Evolutionary conservation across 257 asterid species (phyloP), one percentile per base, ranked within the genome.

Genomic region (Craterostigma plantagineum): DNA sequence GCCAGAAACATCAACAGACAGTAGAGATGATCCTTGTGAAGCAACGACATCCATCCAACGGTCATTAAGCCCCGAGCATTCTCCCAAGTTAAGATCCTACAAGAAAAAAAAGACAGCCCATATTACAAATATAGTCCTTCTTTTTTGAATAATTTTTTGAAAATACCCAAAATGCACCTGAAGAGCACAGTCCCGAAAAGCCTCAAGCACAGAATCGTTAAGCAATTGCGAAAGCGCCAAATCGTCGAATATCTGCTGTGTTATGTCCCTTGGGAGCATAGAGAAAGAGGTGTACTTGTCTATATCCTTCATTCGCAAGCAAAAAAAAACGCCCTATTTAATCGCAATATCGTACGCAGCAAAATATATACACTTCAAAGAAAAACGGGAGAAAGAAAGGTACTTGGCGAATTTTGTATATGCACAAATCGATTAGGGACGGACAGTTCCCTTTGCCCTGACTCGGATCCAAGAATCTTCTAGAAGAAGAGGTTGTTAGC

Each of bases 151-250:
- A n/a, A n/a, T n/a, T n/a, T n/a, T n/a, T n/a, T n/a, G n/a, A n/a
- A n/a, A n/a, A n/a, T n/a, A n/a, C n/a, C n/a, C n/a, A 44, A 38
- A 44, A 34, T 52, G 2, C 65, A 87, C 99, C 99, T 91, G 85
- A 62, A 91, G 93, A 58, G 90, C 91, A 67, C 96, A 90, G 55
- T 90, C 99, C 44, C 96, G 71, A 59, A 90, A 90, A 46, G 91
- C 91, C 59, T 83, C 84, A 9, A 90, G 73, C 43, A 54, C 55
- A 35, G 65, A 65, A 54, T 59, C 73, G 17, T 56, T 69, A 58
- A 90, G 66, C 54, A 64, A 56, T 57, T 65, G 87, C 14, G 76
- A 70, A 68, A 48, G 54, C 38, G 80, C 94, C 68, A 90, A 53
- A 46, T 90, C 95, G 62, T 82, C 92, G 46, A 90, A 83, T 42